Evolutionary conservation across 2,329 filamentous ascomycete genomes (phyloP), one percentile per base, ranked within the genome.

Genomic region (Xylariaceae sp.): DNA sequence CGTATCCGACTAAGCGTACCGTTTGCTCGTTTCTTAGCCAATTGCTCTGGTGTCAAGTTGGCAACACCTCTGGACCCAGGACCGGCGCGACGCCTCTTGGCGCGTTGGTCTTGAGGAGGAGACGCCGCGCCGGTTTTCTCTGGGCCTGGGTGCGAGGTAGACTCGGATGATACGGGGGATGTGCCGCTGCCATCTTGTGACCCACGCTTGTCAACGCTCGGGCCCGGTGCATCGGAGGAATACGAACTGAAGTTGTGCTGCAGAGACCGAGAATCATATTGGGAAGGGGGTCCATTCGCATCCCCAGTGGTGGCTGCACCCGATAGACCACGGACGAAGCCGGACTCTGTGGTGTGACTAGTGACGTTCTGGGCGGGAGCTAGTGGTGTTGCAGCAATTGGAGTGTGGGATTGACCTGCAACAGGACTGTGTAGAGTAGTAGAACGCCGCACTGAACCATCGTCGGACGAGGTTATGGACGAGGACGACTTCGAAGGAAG

Each of bases 21-120:
- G 53, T 76, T 78, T 21, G 73, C 73, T 40, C 74, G 66, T 56
- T 78, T 78, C 60, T 86, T 85, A 41, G 79, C 76, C 35, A 88
- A 68, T 61, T 88, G 81, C 54, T 88, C 85, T 24, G 82, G 78
- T 1, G 83, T 86, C 57, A 83, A 71, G 51, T 83, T 82, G 36
- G 74, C 74, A 29, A 77, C 73, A 9, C 71, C 71, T 32, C 72
- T 61, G 17, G 66, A 67, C 5, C 68, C 65, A 5, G 66, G 59
- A 2, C 60, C 67, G 6, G 59, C 59, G 50, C 67, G 71, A 48
- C 69, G 68, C 54, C 65, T 73, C 60, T 72, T 75, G 12, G 48
- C 51, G 40, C 52, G 48, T 36, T 57, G 56, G 31, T 56, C 56
- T 41, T n/a, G n/a, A n/a, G 54, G 51, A 29, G 44, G 34, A 13